These are phyloP conservation scores for Cichorium intybus DNA, from an alignment of 140 eudicot species.

Conservation along the genomic window DNA sequence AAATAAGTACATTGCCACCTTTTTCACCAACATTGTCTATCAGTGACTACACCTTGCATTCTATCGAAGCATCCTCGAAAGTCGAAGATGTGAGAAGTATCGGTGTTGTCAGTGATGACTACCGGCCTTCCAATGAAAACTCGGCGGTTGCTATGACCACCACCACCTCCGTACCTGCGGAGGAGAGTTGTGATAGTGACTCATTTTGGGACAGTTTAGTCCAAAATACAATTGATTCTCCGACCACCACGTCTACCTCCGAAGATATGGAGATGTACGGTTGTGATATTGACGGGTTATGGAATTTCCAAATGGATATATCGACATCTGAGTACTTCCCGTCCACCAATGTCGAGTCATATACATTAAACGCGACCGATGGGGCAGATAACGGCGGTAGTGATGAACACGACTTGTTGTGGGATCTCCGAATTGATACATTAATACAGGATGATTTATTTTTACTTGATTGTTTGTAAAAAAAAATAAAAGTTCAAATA, in stretches of 20 bases:
- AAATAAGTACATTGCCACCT: background rate
- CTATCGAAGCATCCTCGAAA: background rate
- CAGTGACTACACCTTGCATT: background rate
- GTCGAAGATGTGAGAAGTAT: background rate
- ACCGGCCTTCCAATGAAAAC: no score
- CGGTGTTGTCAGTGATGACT: no score
- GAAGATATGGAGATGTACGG: constrained; percentile 6
- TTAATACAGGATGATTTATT: constrained; percentile 33
- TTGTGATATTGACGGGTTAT: constrained; percentile 24
- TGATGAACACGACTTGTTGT: background rate
- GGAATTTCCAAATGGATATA: constrained; percentile 34
- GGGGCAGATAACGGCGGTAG: background rate
- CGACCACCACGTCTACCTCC: constrained; percentile 12
- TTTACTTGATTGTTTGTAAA: constrained; percentile 3
- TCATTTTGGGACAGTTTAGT: constrained; percentile 21
- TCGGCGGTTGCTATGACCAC: background rate
- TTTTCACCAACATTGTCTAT: background rate
- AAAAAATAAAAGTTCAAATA: background rate
- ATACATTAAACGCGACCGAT: background rate
- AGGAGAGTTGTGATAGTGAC: constrained; percentile 14
- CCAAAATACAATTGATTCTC: background rate
- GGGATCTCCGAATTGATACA: constrained; percentile 6
- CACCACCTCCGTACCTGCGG: background rate
- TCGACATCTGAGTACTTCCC: background rate
- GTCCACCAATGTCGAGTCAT: background rate